Conservation (phyloP, 208 protist species). For the Wallacemonas rigidus region DNA sequence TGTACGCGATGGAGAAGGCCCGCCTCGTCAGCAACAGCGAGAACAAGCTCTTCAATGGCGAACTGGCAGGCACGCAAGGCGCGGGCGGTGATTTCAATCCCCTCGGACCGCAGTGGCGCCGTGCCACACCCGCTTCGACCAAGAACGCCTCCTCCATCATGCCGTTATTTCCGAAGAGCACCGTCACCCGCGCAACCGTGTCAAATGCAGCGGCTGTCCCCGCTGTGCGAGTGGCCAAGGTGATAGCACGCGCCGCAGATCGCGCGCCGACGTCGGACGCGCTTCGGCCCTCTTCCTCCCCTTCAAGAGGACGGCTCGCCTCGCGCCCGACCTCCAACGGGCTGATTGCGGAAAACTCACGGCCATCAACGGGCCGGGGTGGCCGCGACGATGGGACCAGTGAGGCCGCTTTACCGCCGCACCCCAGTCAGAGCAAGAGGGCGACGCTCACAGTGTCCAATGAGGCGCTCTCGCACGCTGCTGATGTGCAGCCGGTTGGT, state of each 20-base stretch:
- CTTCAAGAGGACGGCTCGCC: too few relatives aligned
- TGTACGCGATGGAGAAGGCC: constrained; percentile 24
- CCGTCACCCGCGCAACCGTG: constrained; percentile 6
- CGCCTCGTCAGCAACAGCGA: constrained; percentile 21
- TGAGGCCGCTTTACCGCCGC: too few relatives aligned
- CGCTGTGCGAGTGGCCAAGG: background rate
- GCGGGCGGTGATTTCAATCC: constrained; percentile 2
- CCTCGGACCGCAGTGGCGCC: constrained; percentile 9
- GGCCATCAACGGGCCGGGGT: too few relatives aligned
- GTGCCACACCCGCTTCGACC: background rate
- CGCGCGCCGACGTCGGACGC: too few relatives aligned
- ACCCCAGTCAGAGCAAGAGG: too few relatives aligned
- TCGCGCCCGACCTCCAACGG: too few relatives aligned
- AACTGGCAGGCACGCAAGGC: constrained; percentile 5
- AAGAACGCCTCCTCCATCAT: background rate
- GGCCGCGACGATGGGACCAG: too few relatives aligned
- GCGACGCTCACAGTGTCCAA: too few relatives aligned
- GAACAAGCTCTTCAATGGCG: constrained; percentile 30
- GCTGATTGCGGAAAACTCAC: too few relatives aligned
- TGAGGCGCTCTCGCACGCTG: too few relatives aligned
- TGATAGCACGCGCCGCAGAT: background rate
- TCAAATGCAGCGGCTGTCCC: background rate
- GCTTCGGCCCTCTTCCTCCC: too few relatives aligned
- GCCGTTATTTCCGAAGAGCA: constrained; percentile 14
- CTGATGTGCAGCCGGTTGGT: too few relatives aligned